A percentile compares a stretch with the other conserved stretches of the same genome.
Conservation (phyloP, 139 green algal species). For the Asterochloris erici region DNA sequence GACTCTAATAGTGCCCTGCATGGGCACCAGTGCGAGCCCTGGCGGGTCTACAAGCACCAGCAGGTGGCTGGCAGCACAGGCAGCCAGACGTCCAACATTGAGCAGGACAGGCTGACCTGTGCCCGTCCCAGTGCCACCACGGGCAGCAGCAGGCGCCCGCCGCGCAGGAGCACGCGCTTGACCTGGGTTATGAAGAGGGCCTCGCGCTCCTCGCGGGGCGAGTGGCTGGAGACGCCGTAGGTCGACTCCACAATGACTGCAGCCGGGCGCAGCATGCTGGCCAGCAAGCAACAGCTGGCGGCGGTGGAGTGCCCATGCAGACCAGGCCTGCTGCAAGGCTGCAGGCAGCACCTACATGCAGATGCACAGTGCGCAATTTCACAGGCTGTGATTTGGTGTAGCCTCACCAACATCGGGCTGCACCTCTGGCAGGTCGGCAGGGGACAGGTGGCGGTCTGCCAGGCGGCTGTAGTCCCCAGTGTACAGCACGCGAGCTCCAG, state of each 20-base stretch:
- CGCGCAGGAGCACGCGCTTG: constrained; percentile 58
- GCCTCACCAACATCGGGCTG: constrained; percentile 79
- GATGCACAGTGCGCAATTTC: no score
- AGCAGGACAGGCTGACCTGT: constrained; percentile 49
- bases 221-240: constrained; percentile 89
- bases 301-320: no score
- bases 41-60: neutral
- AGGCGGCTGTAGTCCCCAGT: constrained; percentile 90
- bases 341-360: no score
- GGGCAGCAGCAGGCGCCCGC: constrained; percentile 89
- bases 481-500: constrained; percentile 89
- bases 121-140: constrained; percentile 94
- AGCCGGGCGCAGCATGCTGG: neutral
- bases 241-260: constrained; percentile 91
- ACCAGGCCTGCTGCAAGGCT: no score
- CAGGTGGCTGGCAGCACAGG: neutral
- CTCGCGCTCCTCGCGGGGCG: constrained; percentile 82
- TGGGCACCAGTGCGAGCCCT: no score
- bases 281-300: no score
- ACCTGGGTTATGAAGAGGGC: constrained; percentile 75
- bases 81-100: neutral
- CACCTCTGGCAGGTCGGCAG: constrained; percentile 83
- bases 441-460: constrained; percentile 83
- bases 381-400: no score
- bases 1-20: no score